These are phyloP conservation scores for Schizochytrium sp. DNA, from an alignment of 108 stramenopile species.

Conservation along the genomic window DNA sequence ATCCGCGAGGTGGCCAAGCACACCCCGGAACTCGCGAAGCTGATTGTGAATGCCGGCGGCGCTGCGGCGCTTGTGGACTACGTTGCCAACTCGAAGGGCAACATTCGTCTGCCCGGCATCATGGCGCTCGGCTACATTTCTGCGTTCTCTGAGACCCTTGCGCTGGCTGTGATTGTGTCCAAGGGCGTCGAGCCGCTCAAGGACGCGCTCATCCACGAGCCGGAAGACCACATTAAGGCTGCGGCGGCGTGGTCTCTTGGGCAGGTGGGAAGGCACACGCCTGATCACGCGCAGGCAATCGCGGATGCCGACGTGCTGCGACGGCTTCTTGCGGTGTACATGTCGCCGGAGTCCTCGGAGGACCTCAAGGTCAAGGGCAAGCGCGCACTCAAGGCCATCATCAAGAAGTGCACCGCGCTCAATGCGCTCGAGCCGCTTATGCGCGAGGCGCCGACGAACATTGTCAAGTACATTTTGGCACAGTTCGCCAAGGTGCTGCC, in stretches of 20 bases:
- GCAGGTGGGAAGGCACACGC: conserved; percentile 59
- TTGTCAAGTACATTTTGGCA: conserved; percentile 61
- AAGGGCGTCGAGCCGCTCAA: conserved; percentile 72
- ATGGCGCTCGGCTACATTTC: conserved; percentile 63
- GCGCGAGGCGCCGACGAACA: conserved; percentile 50
- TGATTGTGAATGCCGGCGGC: conserved; percentile 60
- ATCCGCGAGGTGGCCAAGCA: conserved; percentile 64
- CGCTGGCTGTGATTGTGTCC: conserved; percentile 63
- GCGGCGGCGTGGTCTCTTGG: conserved; percentile 60
- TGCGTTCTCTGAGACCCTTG: conserved; percentile 61
- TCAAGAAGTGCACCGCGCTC: conserved; percentile 57
- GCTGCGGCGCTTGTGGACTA: conserved; percentile 61
- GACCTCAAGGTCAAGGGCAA: conserved; percentile 57
- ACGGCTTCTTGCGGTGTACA: conserved; percentile 58
- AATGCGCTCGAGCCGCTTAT: conserved; percentile 59
- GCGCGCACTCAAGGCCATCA: conserved; percentile 57
- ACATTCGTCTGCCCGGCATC: conserved; percentile 55
- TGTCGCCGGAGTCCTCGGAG: conserved; percentile 43
- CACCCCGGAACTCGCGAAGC: conserved; percentile 62
- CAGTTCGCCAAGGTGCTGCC: conserved; percentile 59
- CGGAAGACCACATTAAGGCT: conserved; percentile 64
- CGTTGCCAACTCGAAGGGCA: conserved; percentile 51
- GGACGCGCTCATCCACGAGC: conserved; percentile 63
- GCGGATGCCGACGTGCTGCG: conserved; percentile 59
- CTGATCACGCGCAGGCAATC: conserved; percentile 54